Evolutionary conservation across 345 rosid genomes (phyloP), one percentile per base, ranked within the genome.

Genomic region (Citrus hindsii): DNA sequence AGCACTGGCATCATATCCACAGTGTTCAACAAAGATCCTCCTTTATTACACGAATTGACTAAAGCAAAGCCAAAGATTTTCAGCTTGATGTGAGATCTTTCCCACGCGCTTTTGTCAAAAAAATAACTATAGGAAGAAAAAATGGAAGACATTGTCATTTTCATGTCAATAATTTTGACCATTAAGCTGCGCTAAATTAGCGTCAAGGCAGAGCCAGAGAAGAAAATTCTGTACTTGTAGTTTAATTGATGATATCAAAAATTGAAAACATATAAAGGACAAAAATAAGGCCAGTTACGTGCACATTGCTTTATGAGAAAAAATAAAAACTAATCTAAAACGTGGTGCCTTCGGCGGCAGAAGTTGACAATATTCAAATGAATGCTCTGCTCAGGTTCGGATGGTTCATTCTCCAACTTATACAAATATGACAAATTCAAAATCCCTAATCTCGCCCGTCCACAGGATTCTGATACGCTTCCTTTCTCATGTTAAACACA

Each of bases 41-140:
- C 78, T 37, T 76, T 65, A 40, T 73, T 67, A 46, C 74, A 13
- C 55, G 74, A 73, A 71, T 76, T 81, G 67, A 81, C 79, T 71
- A 33, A 72, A 75, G 70, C 66, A 42, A 5, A 42, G 70, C 18
- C 12, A 38, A 38, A 37, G 3, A 0, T 35, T 59, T 68, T 60
- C 12, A 62, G 53, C 27, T 68, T 60, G 46, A 16, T 24, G 37
- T 40, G 28, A 22, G 32, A 35, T 27, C 32, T 19, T 21, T 28
- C 22, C 4, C 64, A 32, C 33, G 67, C 66, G 24, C 74, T 71
- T 18, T 21, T 53, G 27, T 19, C 18, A 32, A 19, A 48, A 51
- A 48, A 2, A 38, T 37, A 37, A 37, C 8, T 37, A 37, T 7
- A 37, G 8, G 9, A 37, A 2, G 7, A 71, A 71, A 51, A 2